These are phyloP conservation scores for Botryotinia narcissicola DNA, from an alignment of 2,329 filamentous ascomycete genomes.

Conservation along the genomic window DNA sequence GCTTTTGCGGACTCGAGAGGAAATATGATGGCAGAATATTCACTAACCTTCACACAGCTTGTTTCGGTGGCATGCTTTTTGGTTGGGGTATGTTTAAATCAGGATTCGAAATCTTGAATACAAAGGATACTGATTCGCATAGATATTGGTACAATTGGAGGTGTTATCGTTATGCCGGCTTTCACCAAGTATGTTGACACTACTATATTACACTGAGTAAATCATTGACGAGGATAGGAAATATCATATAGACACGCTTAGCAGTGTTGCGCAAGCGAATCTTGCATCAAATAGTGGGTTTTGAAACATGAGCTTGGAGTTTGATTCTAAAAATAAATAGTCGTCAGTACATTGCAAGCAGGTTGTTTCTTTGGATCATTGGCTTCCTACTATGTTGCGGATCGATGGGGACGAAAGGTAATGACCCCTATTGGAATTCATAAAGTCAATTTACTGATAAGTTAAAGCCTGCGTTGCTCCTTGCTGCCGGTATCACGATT, in stretches of 20 bases:
- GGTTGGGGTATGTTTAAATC: constrained; percentile 46
- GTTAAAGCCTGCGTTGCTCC: constrained; percentile 46
- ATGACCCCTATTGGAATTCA: not conserved
- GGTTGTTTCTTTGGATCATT: constrained; percentile 66
- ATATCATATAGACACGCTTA: constrained; percentile 40
- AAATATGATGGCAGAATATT: not conserved
- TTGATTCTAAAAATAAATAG: constrained; percentile 30
- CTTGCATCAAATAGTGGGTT: constrained; percentile 51
- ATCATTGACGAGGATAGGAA: constrained; percentile 35
- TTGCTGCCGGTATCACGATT: constrained; percentile 55
- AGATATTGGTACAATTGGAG: constrained; percentile 74
- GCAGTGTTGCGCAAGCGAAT: constrained; percentile 43
- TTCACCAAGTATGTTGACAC: constrained; percentile 51
- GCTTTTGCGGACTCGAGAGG: not conserved
- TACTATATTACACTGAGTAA: too few relatives aligned
- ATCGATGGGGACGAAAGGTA: constrained; percentile 37
- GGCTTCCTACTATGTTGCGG: constrained; percentile 43
- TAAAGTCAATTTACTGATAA: not conserved
- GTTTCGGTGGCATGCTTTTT: constrained; percentile 65
- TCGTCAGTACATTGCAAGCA: constrained; percentile 69
- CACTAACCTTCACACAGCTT: constrained; percentile 41
- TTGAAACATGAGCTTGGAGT: not conserved
- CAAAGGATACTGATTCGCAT: not conserved
- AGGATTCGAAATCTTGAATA: not conserved
- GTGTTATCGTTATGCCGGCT: constrained; percentile 65